Base-by-base conservation (phyloP, 352 stramenopile species). In the Lagenidium giganteum region DNA sequence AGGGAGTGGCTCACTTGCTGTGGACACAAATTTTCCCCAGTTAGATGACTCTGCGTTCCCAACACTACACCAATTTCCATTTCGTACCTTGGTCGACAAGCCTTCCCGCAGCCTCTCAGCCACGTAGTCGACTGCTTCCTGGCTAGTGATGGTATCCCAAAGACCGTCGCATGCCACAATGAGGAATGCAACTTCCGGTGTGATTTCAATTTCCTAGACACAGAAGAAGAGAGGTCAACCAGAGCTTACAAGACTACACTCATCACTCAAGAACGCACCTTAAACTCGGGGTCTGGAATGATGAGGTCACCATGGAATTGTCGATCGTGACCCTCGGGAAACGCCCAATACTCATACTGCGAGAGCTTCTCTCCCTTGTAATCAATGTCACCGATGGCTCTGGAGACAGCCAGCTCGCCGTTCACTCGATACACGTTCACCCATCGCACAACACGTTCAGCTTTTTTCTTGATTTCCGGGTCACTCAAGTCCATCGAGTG, bases 71-170 rank as follows among this genome's bases (percentile, higher is more conserved):
- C n/a, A n/a, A n/a, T n/a, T n/a, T n/a, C n/a, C n/a, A n/a, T n/a
- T n/a, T 3, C 23, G 9, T 63, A 83, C 73, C 61, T 79, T 72
- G 8, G 74, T 76, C 9, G 75, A 80, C 41, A 77, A 84, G 6
- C 78, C 72, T 65, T 87, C 70, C 11, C 57, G 61, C 45, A 95
- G 25, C 34, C 79, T 76, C 32, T 84, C 72, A 8, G 64, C 62
- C 8, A 96, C 80, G 42, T 91, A 79, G 38, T 82, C 77, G 6
- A 96, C 83, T 5, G 93, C 89, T 34, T 96, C 87, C 52, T 96
- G 89, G 64, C 85, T 96, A 35, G 68, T 95, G 48, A 97, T 93
- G 11, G 84, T 94, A 54, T 97, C 89, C 86, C 87, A 97, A 21
- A 97, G 64, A 2, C 89, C 89, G 52, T 97, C 89, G 53, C 89